Base-by-base conservation (phyloP, 2,329 filamentous ascomycete species). In the Sporothrix dimorphospora region DNA sequence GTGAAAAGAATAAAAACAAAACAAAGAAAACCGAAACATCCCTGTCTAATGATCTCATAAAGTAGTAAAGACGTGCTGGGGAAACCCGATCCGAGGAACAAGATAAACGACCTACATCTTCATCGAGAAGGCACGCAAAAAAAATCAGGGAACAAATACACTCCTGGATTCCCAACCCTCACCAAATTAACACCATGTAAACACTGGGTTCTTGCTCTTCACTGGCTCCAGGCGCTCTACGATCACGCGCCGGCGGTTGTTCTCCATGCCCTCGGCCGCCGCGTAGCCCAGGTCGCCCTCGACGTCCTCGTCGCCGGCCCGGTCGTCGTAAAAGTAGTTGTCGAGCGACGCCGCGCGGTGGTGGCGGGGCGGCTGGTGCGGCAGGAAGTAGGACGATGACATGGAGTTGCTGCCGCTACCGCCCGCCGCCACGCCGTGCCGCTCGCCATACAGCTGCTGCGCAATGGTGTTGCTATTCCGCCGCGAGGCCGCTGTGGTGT, bases 211-310 rank as follows among this genome's bases (percentile, higher is more conserved):
- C 80, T 92, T 92, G 79, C 91, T 93, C 86, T 98, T 98, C 74
- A 99, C 96, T 73, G 95, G 92, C 85, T 99, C 96, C 72, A 99
- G 83, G 75, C 96, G 87, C 85, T 99, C 96, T 65, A 99, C 94
- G 84, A 99, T 98, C 65, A 99, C 96, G 82, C 96, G 97, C 77
- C 94, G 89, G 80, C 92, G 90, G 78, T 94, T 93, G 14, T 93
- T 93, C 81, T 98, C 96, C 89, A 97, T 94, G 34, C 94, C 96
- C 80, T 95, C 93, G 0, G 96, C 96, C 0, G 94, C 95, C 12
- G 94, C 94, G 81, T 97, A 99, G 11, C 96, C 96, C 38, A 99
- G 83, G 81, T 99, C 96, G 0, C 96, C 96, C 78, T 97, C 94
- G 8, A 94, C 85, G 76, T 97, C 92, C 76, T 94, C 92, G 68